These are phyloP conservation scores for Talaromyces proteolyticus DNA, from an alignment of 495 filamentous ascomycete species.

Conservation along the genomic window DNA sequence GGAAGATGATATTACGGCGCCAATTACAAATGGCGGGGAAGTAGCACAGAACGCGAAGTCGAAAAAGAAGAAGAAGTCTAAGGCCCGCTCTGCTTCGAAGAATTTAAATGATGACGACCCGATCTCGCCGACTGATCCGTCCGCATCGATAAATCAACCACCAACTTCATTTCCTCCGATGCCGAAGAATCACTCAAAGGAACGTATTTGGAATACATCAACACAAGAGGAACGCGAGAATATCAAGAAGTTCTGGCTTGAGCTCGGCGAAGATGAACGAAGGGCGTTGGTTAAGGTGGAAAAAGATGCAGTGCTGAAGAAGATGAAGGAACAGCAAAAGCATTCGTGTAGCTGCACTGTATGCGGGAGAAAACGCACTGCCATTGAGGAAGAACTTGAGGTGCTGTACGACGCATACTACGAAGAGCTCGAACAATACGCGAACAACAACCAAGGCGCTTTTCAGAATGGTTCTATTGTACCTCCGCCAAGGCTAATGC, in stretches of 20 bases:
- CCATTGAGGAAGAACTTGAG: slow-evolving; percentile 97
- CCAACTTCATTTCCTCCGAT: slow-evolving; percentile 35
- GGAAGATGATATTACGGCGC: slow-evolving; percentile 11
- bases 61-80: slow-evolving; percentile 46
- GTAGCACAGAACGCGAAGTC: slow-evolving; percentile 22
- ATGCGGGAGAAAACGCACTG: slow-evolving; percentile 91
- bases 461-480: slow-evolving; percentile 59
- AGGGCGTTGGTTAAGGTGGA: slow-evolving; percentile 95
- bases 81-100: slow-evolving; percentile 29
- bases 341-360: slow-evolving; percentile 98
- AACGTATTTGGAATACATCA: slow-evolving; percentile 96
- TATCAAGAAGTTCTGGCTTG: slow-evolving; percentile 98
- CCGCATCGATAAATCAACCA: slow-evolving; percentile 26
- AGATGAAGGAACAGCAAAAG: slow-evolving; percentile 99
- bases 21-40: slow-evolving; percentile 1
- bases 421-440: slow-evolving; percentile 94
- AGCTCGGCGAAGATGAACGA: slow-evolving; percentile 89
- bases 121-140: slow-evolving; percentile 34
- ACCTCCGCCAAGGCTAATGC: slow-evolving; percentile 53
- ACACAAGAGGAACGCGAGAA: slow-evolving; percentile 89
- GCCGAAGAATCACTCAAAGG: slow-evolving; percentile 40
- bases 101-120: slow-evolving; percentile 30
- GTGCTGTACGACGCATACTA: slow-evolving; percentile 99
- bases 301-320: slow-evolving; percentile 94
- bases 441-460: slow-evolving; percentile 74